phyloP scores from a whole-genome alignment of 1,284 basidiomycete genomes.

The Singerocomus inundabilis region DNA sequence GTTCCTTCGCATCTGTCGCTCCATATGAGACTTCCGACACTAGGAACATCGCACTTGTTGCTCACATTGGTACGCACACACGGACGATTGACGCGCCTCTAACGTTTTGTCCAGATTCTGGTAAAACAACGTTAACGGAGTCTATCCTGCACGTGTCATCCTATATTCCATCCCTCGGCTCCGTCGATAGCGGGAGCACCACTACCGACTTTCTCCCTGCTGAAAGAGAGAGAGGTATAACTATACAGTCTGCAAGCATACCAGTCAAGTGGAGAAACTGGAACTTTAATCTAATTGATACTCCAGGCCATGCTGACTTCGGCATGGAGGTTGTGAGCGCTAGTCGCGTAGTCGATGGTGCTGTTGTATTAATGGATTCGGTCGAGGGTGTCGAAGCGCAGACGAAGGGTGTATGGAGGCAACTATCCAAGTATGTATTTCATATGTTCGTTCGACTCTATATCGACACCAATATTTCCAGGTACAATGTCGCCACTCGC shows the following conservation, averaged over 20 bases:
- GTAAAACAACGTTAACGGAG: conserved; percentile 89
- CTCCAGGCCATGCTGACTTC: conserved; percentile 91
- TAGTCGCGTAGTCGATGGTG: conserved; percentile 86
- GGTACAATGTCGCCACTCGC: conserved; percentile 75
- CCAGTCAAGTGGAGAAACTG: conserved; percentile 86
- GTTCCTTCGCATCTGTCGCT: conserved; percentile 21
- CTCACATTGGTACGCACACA: conserved; percentile 67
- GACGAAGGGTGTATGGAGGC: conserved; percentile 85
- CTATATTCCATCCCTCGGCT: conserved; percentile 71
- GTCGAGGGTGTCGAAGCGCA: conserved; percentile 92
- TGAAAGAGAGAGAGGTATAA: conserved; percentile 87
- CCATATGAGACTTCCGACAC: conserved; percentile 39
- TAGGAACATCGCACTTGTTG: conserved; percentile 80
- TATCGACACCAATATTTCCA: conserved; percentile 28
- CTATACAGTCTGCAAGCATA: conserved; percentile 89
- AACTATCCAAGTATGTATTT: conserved; percentile 70
- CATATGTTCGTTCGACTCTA: background rate
- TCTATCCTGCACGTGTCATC: conserved; percentile 78
- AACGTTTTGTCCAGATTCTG: conserved; percentile 62
- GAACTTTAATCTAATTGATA: conserved; percentile 87
- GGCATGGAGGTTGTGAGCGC: conserved; percentile 94
- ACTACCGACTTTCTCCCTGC: conserved; percentile 90
- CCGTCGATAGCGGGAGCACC: conserved; percentile 87
- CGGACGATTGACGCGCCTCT: conserved; percentile 5
- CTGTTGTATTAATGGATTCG: conserved; percentile 83